phyloP scores from a whole-genome alignment of 1,284 basidiomycete species.

The Pyrrhoderma noxium region DNA sequence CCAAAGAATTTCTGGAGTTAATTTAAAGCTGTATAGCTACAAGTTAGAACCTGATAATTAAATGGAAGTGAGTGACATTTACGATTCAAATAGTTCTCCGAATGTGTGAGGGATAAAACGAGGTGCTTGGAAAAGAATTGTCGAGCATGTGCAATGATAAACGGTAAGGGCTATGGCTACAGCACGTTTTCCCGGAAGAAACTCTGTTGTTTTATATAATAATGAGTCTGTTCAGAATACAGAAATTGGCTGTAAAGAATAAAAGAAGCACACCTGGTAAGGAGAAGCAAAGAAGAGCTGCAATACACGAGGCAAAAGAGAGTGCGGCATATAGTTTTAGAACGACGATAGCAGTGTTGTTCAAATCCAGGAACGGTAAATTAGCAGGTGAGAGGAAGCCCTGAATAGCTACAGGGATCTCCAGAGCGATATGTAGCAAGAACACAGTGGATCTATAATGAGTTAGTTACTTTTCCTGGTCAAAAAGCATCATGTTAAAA shows the following conservation, averaged over 20 bases:
- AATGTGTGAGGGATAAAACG: slow-evolving; percentile 72
- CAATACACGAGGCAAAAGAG: slow-evolving; percentile 49
- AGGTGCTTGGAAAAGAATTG: slow-evolving; percentile 66
- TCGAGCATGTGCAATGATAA: slow-evolving; percentile 70
- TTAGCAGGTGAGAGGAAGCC: slow-evolving; percentile 56
- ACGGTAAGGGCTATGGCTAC: slow-evolving; percentile 68
- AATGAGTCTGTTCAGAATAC: neutral
- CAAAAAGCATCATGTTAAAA: neutral
- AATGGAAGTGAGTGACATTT: slow-evolving; percentile 27
- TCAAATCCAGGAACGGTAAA: slow-evolving; percentile 70
- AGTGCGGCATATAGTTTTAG: slow-evolving; percentile 69
- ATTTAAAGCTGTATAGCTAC: slow-evolving; percentile 36
- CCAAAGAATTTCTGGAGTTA: slow-evolving; percentile 65
- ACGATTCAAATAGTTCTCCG: slow-evolving; percentile 55
- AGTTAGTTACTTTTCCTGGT: neutral
- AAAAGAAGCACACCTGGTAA: slow-evolving; percentile 49
- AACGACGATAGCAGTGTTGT: slow-evolving; percentile 69
- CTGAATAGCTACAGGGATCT: slow-evolving; percentile 67
- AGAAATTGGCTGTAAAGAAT: neutral
- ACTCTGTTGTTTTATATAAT: slow-evolving; percentile 39
- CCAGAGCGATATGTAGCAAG: slow-evolving; percentile 70
- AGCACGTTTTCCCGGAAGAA: slow-evolving; percentile 78
- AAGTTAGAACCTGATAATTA: slow-evolving; percentile 4
- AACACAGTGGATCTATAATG: slow-evolving; percentile 53
- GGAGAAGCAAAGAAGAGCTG: slow-evolving; percentile 50